A percentile compares a stretch with the other conserved stretches of the same genome.
phyloP scores from a whole-genome alignment of 331 rosid species.

The Saraca asoca region DNA sequence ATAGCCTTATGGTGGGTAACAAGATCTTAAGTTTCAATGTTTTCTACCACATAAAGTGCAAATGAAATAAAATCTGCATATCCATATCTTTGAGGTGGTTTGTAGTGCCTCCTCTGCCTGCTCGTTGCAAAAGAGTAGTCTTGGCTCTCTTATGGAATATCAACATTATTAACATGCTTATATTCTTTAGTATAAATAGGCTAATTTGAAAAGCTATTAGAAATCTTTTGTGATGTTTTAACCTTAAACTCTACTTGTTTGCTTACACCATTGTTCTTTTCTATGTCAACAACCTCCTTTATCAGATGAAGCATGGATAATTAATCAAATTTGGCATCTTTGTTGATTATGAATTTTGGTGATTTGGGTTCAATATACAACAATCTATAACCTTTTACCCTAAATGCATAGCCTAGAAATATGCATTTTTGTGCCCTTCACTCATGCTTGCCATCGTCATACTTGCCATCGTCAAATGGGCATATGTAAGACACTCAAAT shows the following conservation, averaged over 20 bases:
- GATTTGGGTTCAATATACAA: neutral
- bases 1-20: neutral
- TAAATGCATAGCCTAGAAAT: neutral
- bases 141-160: neutral
- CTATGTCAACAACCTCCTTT: neutral
- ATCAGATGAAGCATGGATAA: neutral
- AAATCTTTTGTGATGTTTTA: neutral
- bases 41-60: neutral
- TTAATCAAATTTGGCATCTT: neutral
- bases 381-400: neutral
- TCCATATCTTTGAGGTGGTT: neutral
- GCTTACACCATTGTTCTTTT: neutral
- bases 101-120: neutral
- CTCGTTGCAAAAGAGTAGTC: neutral
- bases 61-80: neutral
- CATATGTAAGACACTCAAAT: neutral
- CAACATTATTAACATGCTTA: neutral
- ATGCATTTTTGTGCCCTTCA: neutral
- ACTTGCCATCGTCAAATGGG: too few relatives aligned
- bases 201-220: too few relatives aligned
- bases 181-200: neutral
- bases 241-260: neutral
- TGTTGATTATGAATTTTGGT: conserved; percentile 1
- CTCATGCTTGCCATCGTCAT: neutral
- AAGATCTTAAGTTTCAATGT: neutral